Evolutionary conservation across 1,284 basidiomycete genomes (phyloP).

Genomic region (Fomitopsis pinicola): DNA sequence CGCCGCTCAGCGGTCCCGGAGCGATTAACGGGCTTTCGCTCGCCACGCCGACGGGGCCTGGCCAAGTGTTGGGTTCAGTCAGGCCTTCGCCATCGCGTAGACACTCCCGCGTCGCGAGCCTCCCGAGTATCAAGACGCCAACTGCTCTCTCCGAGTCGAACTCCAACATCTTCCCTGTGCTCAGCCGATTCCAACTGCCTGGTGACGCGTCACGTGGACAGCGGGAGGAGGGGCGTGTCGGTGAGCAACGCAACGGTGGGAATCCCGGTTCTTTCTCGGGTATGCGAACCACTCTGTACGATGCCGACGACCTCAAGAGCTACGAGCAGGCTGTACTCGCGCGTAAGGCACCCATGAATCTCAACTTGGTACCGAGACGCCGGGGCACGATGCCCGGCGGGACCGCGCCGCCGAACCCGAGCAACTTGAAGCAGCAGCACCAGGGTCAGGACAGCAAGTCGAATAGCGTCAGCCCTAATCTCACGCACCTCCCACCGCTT

Average conservation of each 20-base stretch:
- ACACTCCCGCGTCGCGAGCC: slow-evolving; percentile 53
- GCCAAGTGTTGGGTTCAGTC: slow-evolving; percentile 20
- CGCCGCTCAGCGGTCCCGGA: slow-evolving; percentile 53
- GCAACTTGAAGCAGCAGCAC: not conserved
- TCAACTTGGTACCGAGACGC: slow-evolving; percentile 39
- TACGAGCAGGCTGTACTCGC: slow-evolving; percentile 76
- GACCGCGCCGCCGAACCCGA: slow-evolving; percentile 4
- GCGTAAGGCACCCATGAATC: slow-evolving; percentile 51
- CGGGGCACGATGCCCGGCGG: slow-evolving; percentile 24
- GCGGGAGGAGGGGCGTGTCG: not conserved
- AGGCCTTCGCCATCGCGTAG: slow-evolving; percentile 28
- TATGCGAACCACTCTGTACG: slow-evolving; percentile 37
- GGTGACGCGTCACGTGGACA: not conserved
- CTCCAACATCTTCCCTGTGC: slow-evolving; percentile 9
- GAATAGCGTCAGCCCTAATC: slow-evolving; percentile 19
- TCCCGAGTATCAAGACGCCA: slow-evolving; percentile 66
- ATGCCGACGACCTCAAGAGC: slow-evolving; percentile 56
- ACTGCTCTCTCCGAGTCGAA: slow-evolving; percentile 16
- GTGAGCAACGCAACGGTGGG: slow-evolving; percentile 2
- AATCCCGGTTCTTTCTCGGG: slow-evolving; percentile 19
- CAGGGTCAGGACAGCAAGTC: slow-evolving; percentile 2
- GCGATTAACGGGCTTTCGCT: slow-evolving; percentile 19
- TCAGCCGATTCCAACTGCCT: not conserved
- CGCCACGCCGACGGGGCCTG: slow-evolving; percentile 24
- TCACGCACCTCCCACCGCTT: slow-evolving; percentile 6